Conservation (phyloP, 208 protist species). For the Naegleria fowleri region DNA sequence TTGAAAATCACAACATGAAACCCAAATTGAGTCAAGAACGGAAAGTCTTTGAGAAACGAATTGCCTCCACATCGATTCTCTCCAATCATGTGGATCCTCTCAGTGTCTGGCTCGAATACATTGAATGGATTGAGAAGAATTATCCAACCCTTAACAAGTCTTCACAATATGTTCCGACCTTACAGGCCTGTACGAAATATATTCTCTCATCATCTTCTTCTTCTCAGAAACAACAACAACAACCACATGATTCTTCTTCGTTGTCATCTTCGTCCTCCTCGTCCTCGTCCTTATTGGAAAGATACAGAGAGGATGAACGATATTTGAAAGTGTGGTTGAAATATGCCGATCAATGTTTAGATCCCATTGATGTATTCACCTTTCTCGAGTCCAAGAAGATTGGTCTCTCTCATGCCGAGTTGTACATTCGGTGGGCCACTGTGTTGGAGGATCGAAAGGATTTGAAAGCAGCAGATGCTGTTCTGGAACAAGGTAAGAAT, state of each 20-base stretch:
- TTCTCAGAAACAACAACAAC: too few relatives aligned
- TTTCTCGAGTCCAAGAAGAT: conserved; percentile 2
- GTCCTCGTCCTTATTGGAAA: neutral
- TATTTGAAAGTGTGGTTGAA: neutral
- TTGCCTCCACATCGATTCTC: neutral
- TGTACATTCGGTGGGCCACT: neutral
- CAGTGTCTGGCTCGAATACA: neutral
- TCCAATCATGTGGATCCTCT: neutral
- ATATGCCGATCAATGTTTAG: neutral
- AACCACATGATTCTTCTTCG: too few relatives aligned
- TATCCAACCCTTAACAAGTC: conserved; percentile 10
- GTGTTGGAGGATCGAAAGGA: neutral
- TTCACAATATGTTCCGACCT: neutral
- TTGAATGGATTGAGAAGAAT: conserved; percentile 21
- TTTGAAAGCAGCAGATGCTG: conserved; percentile 19
- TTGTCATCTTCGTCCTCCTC: too few relatives aligned
- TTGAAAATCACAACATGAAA: conserved; percentile 18
- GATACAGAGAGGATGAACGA: conserved; percentile 8
- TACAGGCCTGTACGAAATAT: neutral
- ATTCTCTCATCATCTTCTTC: neutral
- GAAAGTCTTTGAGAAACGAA: neutral
- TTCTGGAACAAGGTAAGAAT: neutral
- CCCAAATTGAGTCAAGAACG: neutral
- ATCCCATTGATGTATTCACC: conserved; percentile 9
- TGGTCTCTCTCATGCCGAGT: neutral